A percentile compares a stretch with the other conserved stretches of the same genome.
These are phyloP conservation scores for Solanum raphanifolium DNA, from an alignment of 257 asterid species.

Conservation along the genomic window DNA sequence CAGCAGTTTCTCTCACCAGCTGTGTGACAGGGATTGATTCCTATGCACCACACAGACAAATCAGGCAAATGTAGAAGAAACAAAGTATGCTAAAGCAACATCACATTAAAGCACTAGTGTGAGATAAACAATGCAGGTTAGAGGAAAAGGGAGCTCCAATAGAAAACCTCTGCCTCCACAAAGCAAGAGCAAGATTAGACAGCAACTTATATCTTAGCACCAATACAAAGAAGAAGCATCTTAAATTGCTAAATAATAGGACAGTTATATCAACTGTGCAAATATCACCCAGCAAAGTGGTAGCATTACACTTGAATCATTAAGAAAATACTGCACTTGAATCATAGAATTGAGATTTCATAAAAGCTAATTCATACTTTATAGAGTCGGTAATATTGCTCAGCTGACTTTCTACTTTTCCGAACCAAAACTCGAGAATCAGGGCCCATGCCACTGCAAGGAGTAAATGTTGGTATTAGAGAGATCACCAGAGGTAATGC, in stretches of 20 bases:
- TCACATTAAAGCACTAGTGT: not conserved
- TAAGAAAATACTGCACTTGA: not conserved
- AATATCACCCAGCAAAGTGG: not conserved
- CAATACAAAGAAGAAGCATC: not conserved
- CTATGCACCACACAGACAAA: constrained; percentile 18
- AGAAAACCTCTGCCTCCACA: not conserved
- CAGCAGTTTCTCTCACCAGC: constrained; percentile 96
- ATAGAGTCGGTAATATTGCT: constrained; percentile 79
- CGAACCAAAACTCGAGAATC: constrained; percentile 96
- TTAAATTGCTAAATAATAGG: not conserved
- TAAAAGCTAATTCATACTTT: constrained; percentile 39
- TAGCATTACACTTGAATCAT: not conserved
- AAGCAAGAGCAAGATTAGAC: not conserved
- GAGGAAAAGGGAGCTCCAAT: not conserved
- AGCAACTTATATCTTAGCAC: not conserved
- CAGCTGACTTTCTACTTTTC: constrained; percentile 97
- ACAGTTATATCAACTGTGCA: not conserved
- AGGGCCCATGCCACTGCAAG: constrained; percentile 99
- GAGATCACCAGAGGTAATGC: not conserved
- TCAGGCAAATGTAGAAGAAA: not conserved
- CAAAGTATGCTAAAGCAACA: not conserved
- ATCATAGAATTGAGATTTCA: not conserved
- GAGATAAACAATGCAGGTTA: not conserved
- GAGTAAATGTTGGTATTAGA: not conserved
- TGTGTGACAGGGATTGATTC: constrained; percentile 97